phyloP scores from a whole-genome alignment of 2,329 filamentous ascomycete genomes.

The Hypomyces perniciosus region DNA sequence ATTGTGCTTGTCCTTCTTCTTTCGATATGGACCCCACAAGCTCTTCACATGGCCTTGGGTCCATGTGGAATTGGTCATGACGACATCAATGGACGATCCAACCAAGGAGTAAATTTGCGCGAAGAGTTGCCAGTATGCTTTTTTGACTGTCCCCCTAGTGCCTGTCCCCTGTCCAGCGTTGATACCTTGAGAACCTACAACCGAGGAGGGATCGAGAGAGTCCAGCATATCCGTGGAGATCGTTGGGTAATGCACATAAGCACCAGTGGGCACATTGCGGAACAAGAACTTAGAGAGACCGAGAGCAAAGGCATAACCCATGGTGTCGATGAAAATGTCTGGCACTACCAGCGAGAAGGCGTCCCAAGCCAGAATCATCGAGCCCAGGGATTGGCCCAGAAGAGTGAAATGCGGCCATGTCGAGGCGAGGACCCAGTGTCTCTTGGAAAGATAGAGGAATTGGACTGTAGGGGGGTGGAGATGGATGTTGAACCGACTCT shows the following conservation, averaged over 20 bases:
- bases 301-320: constrained; percentile 92
- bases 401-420: constrained; percentile 92
- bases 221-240: constrained; percentile 97
- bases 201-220: constrained; percentile 61
- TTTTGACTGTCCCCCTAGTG: constrained; percentile 64
- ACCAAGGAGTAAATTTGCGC: constrained; percentile 76
- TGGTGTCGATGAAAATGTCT: constrained; percentile 93
- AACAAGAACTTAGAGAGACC: constrained; percentile 81
- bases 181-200: constrained; percentile 60
- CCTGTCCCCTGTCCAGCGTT: constrained; percentile 80
- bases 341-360: constrained; percentile 88
- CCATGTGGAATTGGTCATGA: constrained; percentile 98
- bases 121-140: constrained; percentile 80
- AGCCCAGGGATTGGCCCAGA: constrained; percentile 88
- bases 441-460: constrained; percentile 86
- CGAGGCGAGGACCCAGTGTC: constrained; percentile 77
- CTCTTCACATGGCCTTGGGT: constrained; percentile 76
- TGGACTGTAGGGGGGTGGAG: constrained; percentile 76
- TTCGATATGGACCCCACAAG: constrained; percentile 65
- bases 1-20: constrained; percentile 37
- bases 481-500: constrained; percentile 87
- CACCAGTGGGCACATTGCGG: constrained; percentile 70
- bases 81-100: constrained; percentile 78
- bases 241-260: constrained; percentile 96
- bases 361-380: constrained; percentile 80